phyloP scores from a whole-genome alignment of 2,329 filamentous ascomycete species.

The Aspergillus sp. region DNA sequence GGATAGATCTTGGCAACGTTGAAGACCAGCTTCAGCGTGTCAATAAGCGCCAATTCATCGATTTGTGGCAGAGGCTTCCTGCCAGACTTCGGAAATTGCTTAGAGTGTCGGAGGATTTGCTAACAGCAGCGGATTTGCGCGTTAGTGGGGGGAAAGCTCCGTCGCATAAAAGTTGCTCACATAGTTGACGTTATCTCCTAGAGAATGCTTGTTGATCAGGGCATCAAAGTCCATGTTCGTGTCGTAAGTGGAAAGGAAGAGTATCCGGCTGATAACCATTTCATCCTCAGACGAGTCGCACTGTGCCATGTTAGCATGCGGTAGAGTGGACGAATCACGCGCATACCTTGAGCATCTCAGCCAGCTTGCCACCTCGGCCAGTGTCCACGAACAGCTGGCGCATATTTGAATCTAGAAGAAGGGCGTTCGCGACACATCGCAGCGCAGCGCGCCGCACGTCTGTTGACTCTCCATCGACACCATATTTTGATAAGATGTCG shows the following conservation, averaged over 20 bases:
- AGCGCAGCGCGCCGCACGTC: conserved; percentile 75
- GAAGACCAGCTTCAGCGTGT: conserved; percentile 87
- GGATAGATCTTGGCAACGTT: conserved; percentile 80
- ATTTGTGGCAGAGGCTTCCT: conserved; percentile 49
- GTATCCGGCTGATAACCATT: conserved; percentile 77
- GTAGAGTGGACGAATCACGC: background rate
- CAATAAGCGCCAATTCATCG: conserved; percentile 77
- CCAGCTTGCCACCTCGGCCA: conserved; percentile 69
- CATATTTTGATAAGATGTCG: conserved; percentile 70
- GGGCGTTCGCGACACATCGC: conserved; percentile 81
- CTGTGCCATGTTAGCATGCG: conserved; percentile 34
- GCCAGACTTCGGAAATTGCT: conserved; percentile 53
- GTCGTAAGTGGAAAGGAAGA: conserved; percentile 80
- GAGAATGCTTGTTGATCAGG: conserved; percentile 67
- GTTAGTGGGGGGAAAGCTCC: conserved; percentile 24
- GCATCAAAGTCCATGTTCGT: conserved; percentile 68
- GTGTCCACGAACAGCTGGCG: conserved; percentile 75
- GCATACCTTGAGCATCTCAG: conserved; percentile 66
- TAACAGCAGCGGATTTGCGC: conserved; percentile 24
- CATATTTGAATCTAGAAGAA: conserved; percentile 70
- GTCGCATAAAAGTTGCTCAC: conserved; percentile 30
- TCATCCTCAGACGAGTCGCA: conserved; percentile 80
- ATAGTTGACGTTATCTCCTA: conserved; percentile 70
- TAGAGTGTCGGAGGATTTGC: conserved; percentile 73
- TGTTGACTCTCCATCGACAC: conserved; percentile 68